phyloP scores from a whole-genome alignment of 1,284 basidiomycete genomes.

The Wallemia ichthyophaga region DNA sequence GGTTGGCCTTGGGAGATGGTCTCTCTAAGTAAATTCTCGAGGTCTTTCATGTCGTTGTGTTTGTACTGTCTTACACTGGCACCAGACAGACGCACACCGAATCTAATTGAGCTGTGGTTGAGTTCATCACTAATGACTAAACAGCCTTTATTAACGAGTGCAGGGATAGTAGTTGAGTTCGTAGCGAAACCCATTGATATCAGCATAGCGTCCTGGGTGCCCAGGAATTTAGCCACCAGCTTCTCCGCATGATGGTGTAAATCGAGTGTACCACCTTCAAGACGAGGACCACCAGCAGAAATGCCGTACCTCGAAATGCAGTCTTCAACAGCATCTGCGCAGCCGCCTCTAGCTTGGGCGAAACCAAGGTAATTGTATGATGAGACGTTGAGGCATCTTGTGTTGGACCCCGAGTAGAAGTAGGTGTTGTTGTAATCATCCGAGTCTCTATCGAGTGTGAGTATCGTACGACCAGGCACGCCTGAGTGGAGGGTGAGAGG shows the following conservation, averaged over 20 bases:
- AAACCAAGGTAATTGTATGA: conserved; percentile 99
- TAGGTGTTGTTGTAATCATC: conserved; percentile 56
- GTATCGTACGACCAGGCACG: conserved; percentile 77
- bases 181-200: conserved; percentile 14
- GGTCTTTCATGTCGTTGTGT: conserved; percentile 70
- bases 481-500: conserved; percentile 18
- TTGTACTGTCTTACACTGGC: conserved; percentile 80
- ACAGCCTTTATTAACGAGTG: conserved; percentile 65
- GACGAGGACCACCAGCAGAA: conserved; percentile 39
- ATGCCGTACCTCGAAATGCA: conserved; percentile 48
- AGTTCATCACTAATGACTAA: conserved; percentile 90
- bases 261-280: conserved; percentile 58
- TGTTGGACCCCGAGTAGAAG: conserved; percentile 42
- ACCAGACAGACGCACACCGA: conserved; percentile 65
- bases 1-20: conserved; percentile 91
- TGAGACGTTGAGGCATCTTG: conserved; percentile 78
- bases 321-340: conserved; percentile 72
- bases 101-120: conserved; percentile 86
- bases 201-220: conserved; percentile 62
- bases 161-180: conserved; percentile 50
- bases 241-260: conserved; percentile 55
- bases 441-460: conserved; percentile 55
- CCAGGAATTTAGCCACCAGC: conserved; percentile 66
- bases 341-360: conserved; percentile 71
- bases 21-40: conserved; percentile 61